Evolutionary conservation across 225 moss, liverwort and hornwort species (phyloP), one percentile per base, ranked within the genome.

Genomic region (Pseudoscleropodium purum): DNA sequence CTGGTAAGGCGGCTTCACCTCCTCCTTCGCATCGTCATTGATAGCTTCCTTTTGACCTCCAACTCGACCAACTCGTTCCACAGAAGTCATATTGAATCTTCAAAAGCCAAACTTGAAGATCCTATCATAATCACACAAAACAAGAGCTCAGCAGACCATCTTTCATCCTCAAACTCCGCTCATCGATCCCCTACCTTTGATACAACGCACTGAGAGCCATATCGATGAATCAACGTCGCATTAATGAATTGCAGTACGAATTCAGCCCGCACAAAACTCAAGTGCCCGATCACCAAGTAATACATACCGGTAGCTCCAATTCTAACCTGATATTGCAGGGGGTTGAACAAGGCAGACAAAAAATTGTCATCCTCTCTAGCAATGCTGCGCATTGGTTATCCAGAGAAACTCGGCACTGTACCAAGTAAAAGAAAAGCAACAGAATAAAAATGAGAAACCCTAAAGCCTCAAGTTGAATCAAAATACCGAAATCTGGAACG

Each of bases 1-100:
- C 87, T 93, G 90, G 73, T 95, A 95, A 36, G 93, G 91, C 82
- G 92, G 93, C 85, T 92, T 93, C 88, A 18, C 82, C 80, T 89
- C 88, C 88, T 88, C 88, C 87, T 91, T 59, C 15, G 61, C 84
- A 79, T 89, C 83, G 77, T 81, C 88, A 72, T 87, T 52, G 26
- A 17, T 36, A 15, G 57, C 65, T 49, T 88, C 87, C 37, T 65
- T 69, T 20, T 75, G 91, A 34, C 81, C 91, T 27, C 84, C 90
- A 26, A 41, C 39, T 69, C 88, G 75, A 74, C 51, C 75, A 70
- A 91, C 87, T 89, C 93, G 90, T 87, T 84, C 90, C 87, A 93
- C 90, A 76, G 93, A 93, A 52, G 91, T 81, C 93, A 93, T 93
- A 23, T 30, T 62, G 86, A 90, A 77, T 36, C 80, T 79, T 85